A percentile compares a stretch with the other conserved stretches of the same genome.
Evolutionary conservation across 78 protist genomes (phyloP).

Genomic region (slime mould (Dictyostelium discoideum)): DNA sequence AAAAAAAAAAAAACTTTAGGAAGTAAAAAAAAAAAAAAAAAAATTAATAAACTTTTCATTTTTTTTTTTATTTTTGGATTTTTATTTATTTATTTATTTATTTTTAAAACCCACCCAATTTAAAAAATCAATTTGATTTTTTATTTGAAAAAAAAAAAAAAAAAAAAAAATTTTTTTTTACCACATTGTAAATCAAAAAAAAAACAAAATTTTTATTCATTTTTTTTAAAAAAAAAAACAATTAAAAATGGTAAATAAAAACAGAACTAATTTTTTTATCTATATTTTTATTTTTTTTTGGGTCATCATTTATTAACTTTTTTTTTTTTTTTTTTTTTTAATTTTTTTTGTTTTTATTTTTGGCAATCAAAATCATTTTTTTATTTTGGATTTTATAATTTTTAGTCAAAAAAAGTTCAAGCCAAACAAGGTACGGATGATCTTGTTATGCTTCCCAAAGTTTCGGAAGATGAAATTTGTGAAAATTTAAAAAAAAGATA

Average conservation of each 20-base stretch:
- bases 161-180: slow-evolving; percentile 4
- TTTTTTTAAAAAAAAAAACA: background rate
- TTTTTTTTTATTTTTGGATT: background rate
- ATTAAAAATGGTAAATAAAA: slow-evolving; percentile 1
- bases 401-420: slow-evolving; percentile 78
- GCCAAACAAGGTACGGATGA: slow-evolving; percentile 92
- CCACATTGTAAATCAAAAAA: background rate
- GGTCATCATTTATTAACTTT: background rate
- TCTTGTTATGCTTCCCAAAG: slow-evolving; percentile 89
- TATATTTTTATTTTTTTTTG: background rate
- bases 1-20: background rate
- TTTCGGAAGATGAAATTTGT: slow-evolving; percentile 85
- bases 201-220: background rate
- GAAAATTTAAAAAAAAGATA: slow-evolving; percentile 89
- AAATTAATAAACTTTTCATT: background rate
- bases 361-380: background rate
- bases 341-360: background rate
- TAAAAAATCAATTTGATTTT: background rate
- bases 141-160: background rate
- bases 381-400: background rate
- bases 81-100: background rate
- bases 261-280: background rate
- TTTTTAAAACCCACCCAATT: background rate
- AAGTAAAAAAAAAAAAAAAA: background rate
- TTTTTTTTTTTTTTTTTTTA: slow-evolving; percentile 8